Evolutionary conservation across 2,329 filamentous ascomycete genomes (phyloP).

Genomic region (Albifimbria verrucaria): DNA sequence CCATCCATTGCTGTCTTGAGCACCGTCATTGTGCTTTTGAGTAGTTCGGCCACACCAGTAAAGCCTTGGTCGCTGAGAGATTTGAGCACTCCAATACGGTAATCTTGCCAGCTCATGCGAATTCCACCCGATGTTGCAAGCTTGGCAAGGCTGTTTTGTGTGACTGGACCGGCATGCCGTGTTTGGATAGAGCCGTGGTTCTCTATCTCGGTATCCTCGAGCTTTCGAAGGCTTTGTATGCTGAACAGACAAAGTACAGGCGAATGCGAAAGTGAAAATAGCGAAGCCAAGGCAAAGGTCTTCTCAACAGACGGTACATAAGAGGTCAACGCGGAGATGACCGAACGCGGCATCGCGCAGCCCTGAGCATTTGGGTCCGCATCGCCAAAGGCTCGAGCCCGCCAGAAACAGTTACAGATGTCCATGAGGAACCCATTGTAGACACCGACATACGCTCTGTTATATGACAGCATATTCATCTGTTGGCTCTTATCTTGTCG

Average conservation of each 20-base stretch:
- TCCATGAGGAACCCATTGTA: conserved; percentile 89
- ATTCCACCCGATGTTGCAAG: conserved; percentile 65
- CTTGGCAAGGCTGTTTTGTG: conserved; percentile 60
- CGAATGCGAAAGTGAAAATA: conserved; percentile 59
- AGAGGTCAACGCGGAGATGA: conserved; percentile 41
- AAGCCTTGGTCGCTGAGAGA: conserved; percentile 64
- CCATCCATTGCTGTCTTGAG: conserved; percentile 51
- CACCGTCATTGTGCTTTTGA: conserved; percentile 79
- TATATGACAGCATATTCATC: conserved; percentile 42
- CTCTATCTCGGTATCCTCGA: conserved; percentile 54
- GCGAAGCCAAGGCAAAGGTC: conserved; percentile 40
- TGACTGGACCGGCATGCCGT: conserved; percentile 67
- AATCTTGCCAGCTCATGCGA: conserved; percentile 68
- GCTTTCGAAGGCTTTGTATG: conserved; percentile 49
- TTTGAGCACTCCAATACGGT: conserved; percentile 67
- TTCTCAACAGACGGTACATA: conserved; percentile 50
- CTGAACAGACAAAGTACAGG: conserved; percentile 55
- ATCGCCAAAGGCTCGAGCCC: conserved; percentile 65
- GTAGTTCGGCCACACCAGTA: conserved; percentile 64
- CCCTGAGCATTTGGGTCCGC: conserved; percentile 61
- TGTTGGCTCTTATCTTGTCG: conserved; percentile 20
- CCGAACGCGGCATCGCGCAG: conserved; percentile 43
- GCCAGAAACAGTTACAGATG: conserved; percentile 80
- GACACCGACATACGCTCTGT: conserved; percentile 58
- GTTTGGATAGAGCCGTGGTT: conserved; percentile 34